Conservation (phyloP, 345 rosid species). For the Salix viminalis region DNA sequence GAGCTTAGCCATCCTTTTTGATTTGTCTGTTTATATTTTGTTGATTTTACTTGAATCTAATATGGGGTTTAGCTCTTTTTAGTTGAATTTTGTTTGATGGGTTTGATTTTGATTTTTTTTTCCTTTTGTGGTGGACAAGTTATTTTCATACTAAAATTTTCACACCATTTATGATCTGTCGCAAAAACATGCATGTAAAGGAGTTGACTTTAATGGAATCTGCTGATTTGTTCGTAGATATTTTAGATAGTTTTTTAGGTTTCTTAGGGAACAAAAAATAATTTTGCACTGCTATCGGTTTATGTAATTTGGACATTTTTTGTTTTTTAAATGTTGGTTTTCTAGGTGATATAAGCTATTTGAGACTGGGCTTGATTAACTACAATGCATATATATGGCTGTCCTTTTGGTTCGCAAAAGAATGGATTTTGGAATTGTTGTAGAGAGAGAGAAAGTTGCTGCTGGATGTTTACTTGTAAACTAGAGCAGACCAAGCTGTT, state of each 20-base stretch:
- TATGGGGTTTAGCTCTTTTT: not conserved
- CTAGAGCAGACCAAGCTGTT: slow-evolving; percentile 5
- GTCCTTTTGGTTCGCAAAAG: slow-evolving; percentile 7
- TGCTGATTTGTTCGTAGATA: not conserved
- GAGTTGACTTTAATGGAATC: not conserved
- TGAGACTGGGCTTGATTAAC: slow-evolving; percentile 6
- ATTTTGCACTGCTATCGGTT: not conserved
- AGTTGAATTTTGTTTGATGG: not conserved
- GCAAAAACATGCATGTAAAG: not conserved
- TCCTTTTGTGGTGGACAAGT: not conserved
- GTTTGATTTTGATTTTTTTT: not conserved
- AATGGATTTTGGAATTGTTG: slow-evolving; percentile 26
- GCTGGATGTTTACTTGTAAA: slow-evolving; percentile 11
- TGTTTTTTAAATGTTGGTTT: slow-evolving; percentile 5
- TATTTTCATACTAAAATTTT: not conserved
- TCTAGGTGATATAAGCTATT: slow-evolving; percentile 10
- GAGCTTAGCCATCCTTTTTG: not conserved
- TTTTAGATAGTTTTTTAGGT: too few relatives aligned
- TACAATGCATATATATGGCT: slow-evolving; percentile 11
- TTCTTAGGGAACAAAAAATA: not conserved
- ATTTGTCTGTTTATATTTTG: not conserved
- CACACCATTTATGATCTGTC: not conserved
- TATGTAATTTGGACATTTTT: too few relatives aligned
- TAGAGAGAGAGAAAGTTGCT: slow-evolving; percentile 14
- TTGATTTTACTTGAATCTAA: not conserved